These are phyloP conservation scores for Phialophora verrucosa DNA, from an alignment of 2,329 filamentous ascomycete genomes.

Conservation along the genomic window DNA sequence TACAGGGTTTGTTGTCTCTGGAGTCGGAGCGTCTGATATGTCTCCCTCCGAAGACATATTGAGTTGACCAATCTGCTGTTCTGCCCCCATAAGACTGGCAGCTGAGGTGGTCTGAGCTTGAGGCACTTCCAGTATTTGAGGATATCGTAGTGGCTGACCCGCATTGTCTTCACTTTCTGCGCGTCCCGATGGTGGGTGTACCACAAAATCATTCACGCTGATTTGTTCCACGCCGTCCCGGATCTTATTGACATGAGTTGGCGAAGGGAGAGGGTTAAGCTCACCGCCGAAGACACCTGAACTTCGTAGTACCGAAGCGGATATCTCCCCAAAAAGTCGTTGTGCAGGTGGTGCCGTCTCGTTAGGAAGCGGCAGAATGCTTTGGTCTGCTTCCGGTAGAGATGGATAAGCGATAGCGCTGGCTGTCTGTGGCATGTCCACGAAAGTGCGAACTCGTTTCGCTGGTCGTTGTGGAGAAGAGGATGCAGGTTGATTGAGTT, in stretches of 20 bases:
- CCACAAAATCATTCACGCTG: slow-evolving; percentile 49
- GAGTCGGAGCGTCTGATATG: slow-evolving; percentile 42
- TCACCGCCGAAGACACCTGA: slow-evolving; percentile 54
- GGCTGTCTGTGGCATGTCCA: slow-evolving; percentile 30
- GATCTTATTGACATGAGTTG: slow-evolving; percentile 30
- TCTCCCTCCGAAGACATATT: slow-evolving; percentile 53
- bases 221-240: slow-evolving; percentile 42
- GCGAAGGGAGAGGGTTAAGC: slow-evolving; percentile 14
- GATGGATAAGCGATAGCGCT: slow-evolving; percentile 50
- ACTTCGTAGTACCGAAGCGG: slow-evolving; percentile 59
- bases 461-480: slow-evolving; percentile 40
- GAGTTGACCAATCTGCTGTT: slow-evolving; percentile 54
- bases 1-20: slow-evolving; percentile 43
- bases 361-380: slow-evolving; percentile 41
- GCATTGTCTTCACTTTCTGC: slow-evolving; percentile 42
- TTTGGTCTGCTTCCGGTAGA: slow-evolving; percentile 47
- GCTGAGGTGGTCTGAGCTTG: slow-evolving; percentile 47
- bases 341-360: slow-evolving; percentile 42
- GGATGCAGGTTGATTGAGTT: slow-evolving; percentile 34
- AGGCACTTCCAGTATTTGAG: slow-evolving; percentile 47
- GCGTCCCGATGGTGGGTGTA: slow-evolving; percentile 21
- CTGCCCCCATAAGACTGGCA: slow-evolving; percentile 55
- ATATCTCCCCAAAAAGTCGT: slow-evolving; percentile 66
- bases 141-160: slow-evolving; percentile 46
- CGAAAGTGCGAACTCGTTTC: slow-evolving; percentile 42